Conservation (phyloP, 148 eudicot genomes). For the Nepenthes gracilis region DNA sequence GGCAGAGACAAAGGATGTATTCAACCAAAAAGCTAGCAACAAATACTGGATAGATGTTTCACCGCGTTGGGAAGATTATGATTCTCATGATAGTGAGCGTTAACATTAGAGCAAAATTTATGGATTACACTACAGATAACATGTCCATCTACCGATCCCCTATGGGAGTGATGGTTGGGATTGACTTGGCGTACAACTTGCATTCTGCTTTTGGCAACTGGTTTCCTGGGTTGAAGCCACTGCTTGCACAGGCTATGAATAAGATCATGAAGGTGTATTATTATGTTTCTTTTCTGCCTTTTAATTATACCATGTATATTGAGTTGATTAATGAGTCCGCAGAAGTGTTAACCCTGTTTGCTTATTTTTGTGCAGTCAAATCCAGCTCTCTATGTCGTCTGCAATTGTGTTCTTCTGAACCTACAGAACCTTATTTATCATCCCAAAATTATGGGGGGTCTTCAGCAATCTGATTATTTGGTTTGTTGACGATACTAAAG, state of each 20-base stretch:
- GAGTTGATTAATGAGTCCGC: not conserved
- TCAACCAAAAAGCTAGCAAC: conserved; percentile 96
- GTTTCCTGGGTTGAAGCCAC: conserved; percentile 99
- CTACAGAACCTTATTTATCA: conserved; percentile 94
- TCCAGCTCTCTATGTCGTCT: conserved; percentile 93
- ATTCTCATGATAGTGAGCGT: conserved; percentile 98
- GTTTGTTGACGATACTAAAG: conserved; percentile 99
- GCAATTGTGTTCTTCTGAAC: conserved; percentile 98
- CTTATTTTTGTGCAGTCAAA: conserved; percentile 58
- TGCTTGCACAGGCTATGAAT: conserved; percentile 97
- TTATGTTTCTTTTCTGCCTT: not conserved
- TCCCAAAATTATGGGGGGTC: conserved; percentile 97
- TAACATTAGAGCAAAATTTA: conserved; percentile 90
- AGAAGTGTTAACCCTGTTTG: not conserved
- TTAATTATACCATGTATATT: not conserved
- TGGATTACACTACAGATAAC: conserved; percentile 99
- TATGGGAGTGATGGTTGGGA: conserved; percentile 95
- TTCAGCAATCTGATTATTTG: conserved; percentile 97
- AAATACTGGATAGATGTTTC: conserved; percentile 99
- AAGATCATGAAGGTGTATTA: conserved; percentile 92
- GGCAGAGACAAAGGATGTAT: conserved; percentile 94
- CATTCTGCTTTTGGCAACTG: conserved; percentile 99
- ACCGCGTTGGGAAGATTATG: conserved; percentile 99
- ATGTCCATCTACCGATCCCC: conserved; percentile 99
- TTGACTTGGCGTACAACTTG: conserved; percentile 96